A percentile compares a stretch with the other conserved stretches of the same genome.
Conservation (phyloP, 768 basidiomycete genomes). For the Hemileccinum impolitum region DNA sequence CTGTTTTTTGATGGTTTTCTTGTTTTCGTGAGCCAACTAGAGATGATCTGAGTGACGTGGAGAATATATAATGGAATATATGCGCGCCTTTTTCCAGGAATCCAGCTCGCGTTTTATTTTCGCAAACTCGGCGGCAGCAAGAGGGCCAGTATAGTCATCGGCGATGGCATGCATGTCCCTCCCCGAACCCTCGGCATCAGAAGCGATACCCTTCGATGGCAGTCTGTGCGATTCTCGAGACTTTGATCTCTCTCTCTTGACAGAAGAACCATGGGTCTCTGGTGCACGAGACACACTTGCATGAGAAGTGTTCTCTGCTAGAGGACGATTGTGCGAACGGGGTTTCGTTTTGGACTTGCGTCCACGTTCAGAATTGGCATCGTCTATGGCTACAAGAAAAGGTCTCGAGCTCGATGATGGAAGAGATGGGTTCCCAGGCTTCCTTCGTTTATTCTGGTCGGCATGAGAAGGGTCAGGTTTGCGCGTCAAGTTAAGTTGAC, state of each 20-base stretch:
- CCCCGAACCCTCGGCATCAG: constrained; percentile 29
- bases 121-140: constrained; percentile 49
- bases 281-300: constrained; percentile 8
- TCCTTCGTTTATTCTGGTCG: constrained; percentile 32
- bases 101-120: constrained; percentile 58
- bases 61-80: not conserved
- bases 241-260: constrained; percentile 34
- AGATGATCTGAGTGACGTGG: constrained; percentile 3
- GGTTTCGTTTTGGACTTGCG: constrained; percentile 30
- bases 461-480: constrained; percentile 21
- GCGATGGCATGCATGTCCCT: constrained; percentile 17
- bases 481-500: constrained; percentile 4
- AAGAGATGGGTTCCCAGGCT: constrained; percentile 13
- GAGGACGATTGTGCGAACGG: constrained; percentile 24
- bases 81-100: constrained; percentile 42
- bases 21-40: constrained; percentile 41
- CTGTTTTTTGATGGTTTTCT: constrained; percentile 53
- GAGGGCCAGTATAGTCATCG: constrained; percentile 31
- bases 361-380: constrained; percentile 29
- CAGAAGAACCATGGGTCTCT: not conserved
- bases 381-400: constrained; percentile 29
- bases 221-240: constrained; percentile 32
- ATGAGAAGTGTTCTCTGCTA: constrained; percentile 17
- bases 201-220: constrained; percentile 21
- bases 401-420: constrained; percentile 18